Evolutionary conservation across 1,139 yeast genomes (phyloP).

Genomic region (Scheffersomyces insectosa): DNA sequence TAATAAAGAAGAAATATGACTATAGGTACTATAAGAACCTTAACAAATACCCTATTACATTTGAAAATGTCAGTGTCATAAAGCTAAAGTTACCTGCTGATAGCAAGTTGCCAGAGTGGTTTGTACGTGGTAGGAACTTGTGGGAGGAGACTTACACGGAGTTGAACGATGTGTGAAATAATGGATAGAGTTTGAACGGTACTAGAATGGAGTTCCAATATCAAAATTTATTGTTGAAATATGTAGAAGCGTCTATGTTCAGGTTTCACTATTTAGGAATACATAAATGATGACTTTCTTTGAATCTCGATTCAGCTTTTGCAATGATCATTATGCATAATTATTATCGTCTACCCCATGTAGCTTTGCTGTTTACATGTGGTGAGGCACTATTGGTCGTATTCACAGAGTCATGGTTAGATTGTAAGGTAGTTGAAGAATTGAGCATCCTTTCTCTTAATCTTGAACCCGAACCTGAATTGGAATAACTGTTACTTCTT

Average conservation of each 20-base stretch:
- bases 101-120: constrained; percentile 70
- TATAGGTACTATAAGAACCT: constrained; percentile 41
- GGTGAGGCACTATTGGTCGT: neutral
- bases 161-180: constrained; percentile 3
- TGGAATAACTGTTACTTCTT: constrained; percentile 27
- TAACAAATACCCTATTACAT: constrained; percentile 28
- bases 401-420: neutral
- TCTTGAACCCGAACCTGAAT: constrained; percentile 26
- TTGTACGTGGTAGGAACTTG: constrained; percentile 54
- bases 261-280: neutral
- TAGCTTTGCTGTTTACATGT: constrained; percentile 15
- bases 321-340: neutral
- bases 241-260: neutral
- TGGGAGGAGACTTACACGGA: constrained; percentile 51
- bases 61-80: constrained; percentile 40
- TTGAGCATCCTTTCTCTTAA: constrained; percentile 41
- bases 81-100: constrained; percentile 62
- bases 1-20: constrained; percentile 26
- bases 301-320: neutral
- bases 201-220: neutral
- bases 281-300: neutral
- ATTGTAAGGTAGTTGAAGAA: constrained; percentile 14
- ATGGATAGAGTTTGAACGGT: neutral
- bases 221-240: neutral
- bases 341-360: constrained; percentile 28